A percentile compares a stretch with the other conserved stretches of the same genome.
These are phyloP conservation scores for Suillus subluteus DNA, from an alignment of 768 basidiomycete species.

Conservation along the genomic window DNA sequence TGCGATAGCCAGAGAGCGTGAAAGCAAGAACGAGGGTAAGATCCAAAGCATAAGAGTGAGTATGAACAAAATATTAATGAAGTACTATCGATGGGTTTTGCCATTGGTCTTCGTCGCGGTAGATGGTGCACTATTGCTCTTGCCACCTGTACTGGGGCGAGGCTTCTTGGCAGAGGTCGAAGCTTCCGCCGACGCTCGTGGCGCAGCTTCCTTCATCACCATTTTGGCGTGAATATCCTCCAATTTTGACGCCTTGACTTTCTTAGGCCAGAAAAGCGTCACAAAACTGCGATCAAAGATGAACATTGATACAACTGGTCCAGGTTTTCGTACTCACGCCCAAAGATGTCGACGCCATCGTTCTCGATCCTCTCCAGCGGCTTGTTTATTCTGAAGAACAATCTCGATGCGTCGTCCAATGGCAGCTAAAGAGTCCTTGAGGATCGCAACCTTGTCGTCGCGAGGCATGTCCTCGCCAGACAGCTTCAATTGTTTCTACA, in stretches of 20 bases:
- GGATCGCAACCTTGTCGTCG: constrained; percentile 93
- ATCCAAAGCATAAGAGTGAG: constrained; percentile 20
- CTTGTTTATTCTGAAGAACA: constrained; percentile 76
- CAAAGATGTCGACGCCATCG: constrained; percentile 95
- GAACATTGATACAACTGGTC: constrained; percentile 8
- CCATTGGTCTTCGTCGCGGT: constrained; percentile 58
- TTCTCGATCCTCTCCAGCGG: constrained; percentile 79
- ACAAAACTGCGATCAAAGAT: constrained; percentile 66
- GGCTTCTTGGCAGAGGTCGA: constrained; percentile 59
- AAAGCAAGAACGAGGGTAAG: constrained; percentile 16
- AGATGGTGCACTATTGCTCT: constrained; percentile 57
- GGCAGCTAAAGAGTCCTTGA: constrained; percentile 93
- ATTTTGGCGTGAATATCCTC: constrained; percentile 97
- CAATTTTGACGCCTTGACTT: constrained; percentile 90
- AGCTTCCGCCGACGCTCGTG: constrained; percentile 52
- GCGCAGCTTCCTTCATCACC: constrained; percentile 83
- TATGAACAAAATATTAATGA: constrained; percentile 6
- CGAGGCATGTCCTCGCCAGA: constrained; percentile 92
- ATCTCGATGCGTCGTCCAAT: constrained; percentile 91
- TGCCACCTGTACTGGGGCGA: constrained; percentile 50
- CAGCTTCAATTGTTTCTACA: constrained; percentile 91
- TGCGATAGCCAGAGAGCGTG: constrained; percentile 18
- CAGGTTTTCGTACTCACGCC: constrained; percentile 67
- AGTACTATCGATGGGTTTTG: constrained; percentile 59
- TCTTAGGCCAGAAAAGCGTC: constrained; percentile 96